Evolutionary conservation across 768 basidiomycete species (phyloP), one percentile per base, ranked within the genome.

Genomic region (Serendipita sp.): DNA sequence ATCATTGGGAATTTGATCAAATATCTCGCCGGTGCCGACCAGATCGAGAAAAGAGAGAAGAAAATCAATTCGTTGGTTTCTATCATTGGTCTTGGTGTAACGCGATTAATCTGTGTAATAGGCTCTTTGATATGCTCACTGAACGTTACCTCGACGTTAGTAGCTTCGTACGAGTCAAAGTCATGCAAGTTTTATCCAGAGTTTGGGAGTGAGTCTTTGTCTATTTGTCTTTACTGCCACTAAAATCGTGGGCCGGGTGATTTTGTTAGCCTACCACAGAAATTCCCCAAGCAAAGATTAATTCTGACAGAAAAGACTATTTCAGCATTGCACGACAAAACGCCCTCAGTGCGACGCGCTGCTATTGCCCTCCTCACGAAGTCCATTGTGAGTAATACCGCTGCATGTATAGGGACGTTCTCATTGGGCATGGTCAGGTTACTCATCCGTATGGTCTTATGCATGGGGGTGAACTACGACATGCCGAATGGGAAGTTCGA

Each of bases 131-230:
- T 45, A 79, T 89, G 15, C 83, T 99, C 35, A 81, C 89, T 56
- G 88, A 90, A 68, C 86, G 95, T n/a, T 85, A 85, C 65, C 81
- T 94, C 65, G 96, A 98, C 73, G 72, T 86, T 11, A 89, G 88
- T 48, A 87, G 87, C 58, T 98, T 93, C 73, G 95, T 99, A 37
- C 86, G 96, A 62, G 82, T 83, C 63, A 97, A 93, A 72, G 90
- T 94, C 30, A 80, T 97, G 51, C 73, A 79, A 5, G 89, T 89
- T 0, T 75, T 96, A 58, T 78, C 82, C 47, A 85, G 84, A 70
- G 78, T 96, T 3, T 88, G 88, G 72, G 83, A 95, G 78, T 78
- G 67, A 70, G 77, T 77, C 5, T 8, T 41, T 30, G 35, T 63
- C 30, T 38, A 18, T 16, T 30, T 62, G 5, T 48, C 35, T 28